Evolutionary conservation across 495 filamentous ascomycete genomes (phyloP), one percentile per base, ranked within the genome.

Genomic region (Tirmania nivea): DNA sequence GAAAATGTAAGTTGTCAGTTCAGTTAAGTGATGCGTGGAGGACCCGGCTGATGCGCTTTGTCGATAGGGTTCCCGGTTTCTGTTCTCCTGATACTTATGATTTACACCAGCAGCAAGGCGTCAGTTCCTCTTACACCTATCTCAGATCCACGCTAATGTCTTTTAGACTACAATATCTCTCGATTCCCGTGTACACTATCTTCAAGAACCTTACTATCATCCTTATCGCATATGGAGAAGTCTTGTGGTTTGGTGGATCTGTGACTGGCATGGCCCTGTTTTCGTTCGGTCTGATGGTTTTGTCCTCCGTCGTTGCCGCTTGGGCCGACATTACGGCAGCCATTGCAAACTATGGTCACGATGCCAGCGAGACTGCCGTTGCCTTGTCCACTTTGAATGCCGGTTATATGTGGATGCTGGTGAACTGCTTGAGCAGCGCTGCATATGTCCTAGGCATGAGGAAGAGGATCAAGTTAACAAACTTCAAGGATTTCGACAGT

Each of bases 201-300:
- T 99, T 99, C 77, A 99, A 99, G 76, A 99, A 99, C 68, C 68
- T 99, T 72, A 96, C 90, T 51, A 99, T 90, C 68, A 99, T 99
- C 60, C 77, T 96, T 36, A 96, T 96, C 63, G 90, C 90, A 51
- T 99, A 99, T 63, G 90, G 90, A 55, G 90, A 99, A 71, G 90
- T 99, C 31, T 74, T 99, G 54, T 99, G 90, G 90, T 99, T 99
- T 65, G 90, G 90, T 56, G 90, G 90, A 64, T 86, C 83, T 42
- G 90, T 99, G 42, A 85, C 83, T 35, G 72, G 77, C 12, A 78
- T 94, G 69, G 80, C 88, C 3, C 76, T 99, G 16, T 83, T 96
- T 67, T 94, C 89, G 16, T 99, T 99, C 65, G 90, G 88, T 48
- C 72, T 99, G 55, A 99, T 99, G 87, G 90, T 99, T 52, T 67